phyloP scores from a whole-genome alignment of 2,329 filamentous ascomycete genomes.

The Ceratocystis huliohia region DNA sequence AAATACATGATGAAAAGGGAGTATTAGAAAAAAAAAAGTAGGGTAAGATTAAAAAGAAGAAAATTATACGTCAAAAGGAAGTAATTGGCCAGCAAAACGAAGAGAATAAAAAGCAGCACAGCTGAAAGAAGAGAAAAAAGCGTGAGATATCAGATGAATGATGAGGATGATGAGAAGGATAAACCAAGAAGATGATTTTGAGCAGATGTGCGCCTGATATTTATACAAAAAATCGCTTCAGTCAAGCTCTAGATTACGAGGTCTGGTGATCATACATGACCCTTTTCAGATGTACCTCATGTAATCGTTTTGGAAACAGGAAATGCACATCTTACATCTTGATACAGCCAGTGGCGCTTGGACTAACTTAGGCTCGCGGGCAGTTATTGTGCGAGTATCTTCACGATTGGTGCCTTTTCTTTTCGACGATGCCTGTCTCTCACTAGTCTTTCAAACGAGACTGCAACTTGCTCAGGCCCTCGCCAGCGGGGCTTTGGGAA shows the following conservation, averaged over 20 bases:
- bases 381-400: background rate
- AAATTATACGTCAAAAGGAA: background rate
- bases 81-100: conserved; percentile 20
- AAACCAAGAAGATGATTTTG: background rate
- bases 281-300: background rate
- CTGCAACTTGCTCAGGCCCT: background rate
- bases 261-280: background rate
- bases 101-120: conserved; percentile 19
- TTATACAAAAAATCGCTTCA: background rate
- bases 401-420: background rate
- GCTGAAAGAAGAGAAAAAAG: conserved; percentile 16
- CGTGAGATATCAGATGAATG: conserved; percentile 7
- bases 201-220: background rate
- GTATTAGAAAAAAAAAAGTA: conserved; percentile 10
- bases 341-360: background rate
- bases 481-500: background rate
- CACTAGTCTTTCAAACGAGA: background rate
- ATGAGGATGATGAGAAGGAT: conserved; percentile 19
- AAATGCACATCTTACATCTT: background rate
- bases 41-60: conserved; percentile 5
- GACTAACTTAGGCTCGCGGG: background rate
- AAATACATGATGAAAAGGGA: conserved; percentile 29
- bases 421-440: background rate
- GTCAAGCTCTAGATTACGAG: background rate
- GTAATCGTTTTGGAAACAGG: background rate